Evolutionary conservation across 2,329 filamentous ascomycete genomes (phyloP).

Genomic region (Cytospora mali): DNA sequence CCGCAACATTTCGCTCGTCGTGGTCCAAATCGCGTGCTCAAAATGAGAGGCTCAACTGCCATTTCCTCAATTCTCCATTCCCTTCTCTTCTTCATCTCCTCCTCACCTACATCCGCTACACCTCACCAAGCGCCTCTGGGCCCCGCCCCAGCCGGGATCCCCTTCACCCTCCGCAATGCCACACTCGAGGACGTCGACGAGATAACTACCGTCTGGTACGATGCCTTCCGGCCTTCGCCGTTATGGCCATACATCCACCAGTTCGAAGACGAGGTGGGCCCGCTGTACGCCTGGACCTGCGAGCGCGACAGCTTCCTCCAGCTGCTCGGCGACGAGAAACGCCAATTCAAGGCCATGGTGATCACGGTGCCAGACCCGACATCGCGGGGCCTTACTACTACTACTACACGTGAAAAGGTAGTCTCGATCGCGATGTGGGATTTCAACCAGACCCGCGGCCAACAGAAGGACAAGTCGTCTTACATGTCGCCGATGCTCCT

Average conservation of each 20-base stretch:
- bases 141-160: background rate
- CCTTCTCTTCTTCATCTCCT: background rate
- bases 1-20: background rate
- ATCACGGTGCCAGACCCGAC: slow-evolving; percentile 4
- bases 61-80: background rate
- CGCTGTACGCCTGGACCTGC: slow-evolving; percentile 19
- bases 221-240: slow-evolving; percentile 15
- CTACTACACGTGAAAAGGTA: too few relatives aligned
- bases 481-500: background rate
- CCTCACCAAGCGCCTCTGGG: background rate
- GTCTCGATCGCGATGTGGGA: slow-evolving; percentile 22
- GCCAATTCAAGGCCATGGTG: slow-evolving; percentile 2
- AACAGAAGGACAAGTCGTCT: background rate
- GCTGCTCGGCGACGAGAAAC: background rate
- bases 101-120: background rate
- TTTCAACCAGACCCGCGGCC: background rate
- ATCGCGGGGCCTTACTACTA: too few relatives aligned
- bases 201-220: slow-evolving; percentile 12
- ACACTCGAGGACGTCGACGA: slow-evolving; percentile 24
- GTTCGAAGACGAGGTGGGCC: slow-evolving; percentile 18
- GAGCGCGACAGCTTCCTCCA: background rate
- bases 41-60: background rate
- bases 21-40: too few relatives aligned
- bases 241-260: slow-evolving; percentile 16
- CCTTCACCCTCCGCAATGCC: slow-evolving; percentile 21